These are phyloP conservation scores for Chalciporus sp. DNA, from an alignment of 1,284 basidiomycete species.

Conservation along the genomic window DNA sequence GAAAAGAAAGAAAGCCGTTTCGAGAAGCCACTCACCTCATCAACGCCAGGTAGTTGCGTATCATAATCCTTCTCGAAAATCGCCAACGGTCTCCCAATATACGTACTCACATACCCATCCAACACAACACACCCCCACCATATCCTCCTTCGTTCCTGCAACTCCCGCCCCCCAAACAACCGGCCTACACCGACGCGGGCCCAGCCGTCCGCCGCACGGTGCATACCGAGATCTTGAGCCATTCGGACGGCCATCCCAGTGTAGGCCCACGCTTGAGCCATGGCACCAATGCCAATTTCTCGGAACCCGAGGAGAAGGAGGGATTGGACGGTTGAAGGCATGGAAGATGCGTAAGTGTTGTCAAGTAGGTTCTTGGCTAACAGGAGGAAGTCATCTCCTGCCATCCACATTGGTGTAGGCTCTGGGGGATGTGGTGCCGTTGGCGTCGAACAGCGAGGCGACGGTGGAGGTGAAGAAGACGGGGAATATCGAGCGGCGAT, in stretches of 20 bases:
- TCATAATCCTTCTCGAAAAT: slow-evolving; percentile 84
- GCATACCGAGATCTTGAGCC: slow-evolving; percentile 88
- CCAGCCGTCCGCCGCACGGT: slow-evolving; percentile 80
- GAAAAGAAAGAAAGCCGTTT: slow-evolving; percentile 1
- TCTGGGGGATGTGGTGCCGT: slow-evolving; percentile 41
- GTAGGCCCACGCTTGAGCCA: slow-evolving; percentile 85
- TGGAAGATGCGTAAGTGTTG: slow-evolving; percentile 61
- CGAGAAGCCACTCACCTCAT: slow-evolving; percentile 50
- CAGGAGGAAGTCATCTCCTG: slow-evolving; percentile 75
- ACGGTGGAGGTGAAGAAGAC: slow-evolving; percentile 38
- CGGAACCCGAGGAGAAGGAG: slow-evolving; percentile 79
- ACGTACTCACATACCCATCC: slow-evolving; percentile 81
- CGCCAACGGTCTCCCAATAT: slow-evolving; percentile 78
- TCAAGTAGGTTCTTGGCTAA: slow-evolving; percentile 73
- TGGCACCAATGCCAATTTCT: slow-evolving; percentile 84
- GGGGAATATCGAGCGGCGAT: slow-evolving; percentile 72
- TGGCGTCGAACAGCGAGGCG: slow-evolving; percentile 36
- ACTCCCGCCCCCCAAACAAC: slow-evolving; percentile 65
- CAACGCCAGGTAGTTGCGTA: slow-evolving; percentile 65
- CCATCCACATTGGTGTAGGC: slow-evolving; percentile 80
- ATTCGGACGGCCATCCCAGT: slow-evolving; percentile 79
- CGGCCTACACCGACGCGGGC: slow-evolving; percentile 53
- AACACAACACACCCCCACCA: slow-evolving; percentile 83
- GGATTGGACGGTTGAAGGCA: slow-evolving; percentile 74
- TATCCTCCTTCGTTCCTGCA: slow-evolving; percentile 74